Base-by-base conservation (phyloP, 805 yeast species). In the Hanseniaspora singularis region DNA sequence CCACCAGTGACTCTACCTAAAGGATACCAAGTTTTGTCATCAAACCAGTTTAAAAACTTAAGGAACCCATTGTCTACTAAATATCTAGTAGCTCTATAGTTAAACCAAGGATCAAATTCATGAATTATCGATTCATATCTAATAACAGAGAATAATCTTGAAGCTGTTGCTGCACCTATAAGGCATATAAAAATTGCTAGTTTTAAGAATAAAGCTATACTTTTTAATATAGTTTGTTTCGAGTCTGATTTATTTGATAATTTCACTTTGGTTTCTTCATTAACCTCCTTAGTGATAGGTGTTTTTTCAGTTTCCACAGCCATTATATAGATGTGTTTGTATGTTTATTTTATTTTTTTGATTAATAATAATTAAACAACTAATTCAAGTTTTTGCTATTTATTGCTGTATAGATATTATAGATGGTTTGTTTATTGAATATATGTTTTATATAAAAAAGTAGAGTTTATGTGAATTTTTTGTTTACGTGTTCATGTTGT, bases 1-100 rank as follows among this genome's bases (percentile, higher is more conserved):
- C 99, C 98, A 55, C 99, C 99, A 11, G 98, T 92, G 59, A 92
- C 98, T 67, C 99, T 76, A 18, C 99, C 99, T 54, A 92, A 71
- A 16, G 99, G 99, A 64, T 92, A 92, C 99, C 99, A 92, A 16
- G 98, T 89, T 61, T 95, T 77, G 63, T 89, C 96, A 63, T 92
- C 98, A 58, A 92, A 92, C 98, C 98, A 92, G 64, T 92, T 92
- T 58, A 94, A 72, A 59, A 92, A 94, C 54, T 87, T 88, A 69
- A 87, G 81, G 64, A 77, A 89, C 6, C 92, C 80, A 58, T 86
- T 77, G 37, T 75, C 69, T 26, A 86, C 94, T 54, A 92, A 72
- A 63, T 85, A 86, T 63, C 83, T 82, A n/a, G 98, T 84, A 37
- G 98, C 98, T 53, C 98, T 71, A 69, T 76, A 92, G 65, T 92